Conservation (phyloP, 1,139 yeast genomes). For the Taphrina deformans region DNA sequence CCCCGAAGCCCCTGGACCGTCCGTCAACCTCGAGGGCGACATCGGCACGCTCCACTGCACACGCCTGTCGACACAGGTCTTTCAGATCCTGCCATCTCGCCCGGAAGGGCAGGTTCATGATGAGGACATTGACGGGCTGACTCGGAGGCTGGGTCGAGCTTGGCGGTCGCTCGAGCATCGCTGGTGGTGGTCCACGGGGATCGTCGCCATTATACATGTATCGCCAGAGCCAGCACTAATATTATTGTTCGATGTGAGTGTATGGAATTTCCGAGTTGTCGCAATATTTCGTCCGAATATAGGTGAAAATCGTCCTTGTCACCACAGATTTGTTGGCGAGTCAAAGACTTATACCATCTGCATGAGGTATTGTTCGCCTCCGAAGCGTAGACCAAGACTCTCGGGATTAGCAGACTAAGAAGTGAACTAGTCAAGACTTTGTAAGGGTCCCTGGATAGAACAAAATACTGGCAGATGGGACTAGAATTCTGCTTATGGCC, state of each 20-base stretch:
- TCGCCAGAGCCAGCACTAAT: background rate
- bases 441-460: too few species aligned
- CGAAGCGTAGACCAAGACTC: too few species aligned
- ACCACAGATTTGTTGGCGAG: too few species aligned
- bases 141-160: background rate
- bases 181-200: slow-evolving; percentile 3
- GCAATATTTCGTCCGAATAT: background rate
- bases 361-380: too few species aligned
- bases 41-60: slow-evolving; percentile 24
- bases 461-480: background rate
- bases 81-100: slow-evolving; percentile 81
- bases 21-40: slow-evolving; percentile 31
- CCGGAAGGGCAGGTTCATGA: slow-evolving; percentile 59
- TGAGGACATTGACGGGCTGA: slow-evolving; percentile 47
- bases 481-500: slow-evolving; percentile 2
- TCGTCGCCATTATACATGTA: background rate
- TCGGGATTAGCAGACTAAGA: too few species aligned
- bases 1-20: slow-evolving; percentile 32
- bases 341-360: too few species aligned
- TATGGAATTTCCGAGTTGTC: background rate
- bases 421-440: too few species aligned
- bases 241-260: background rate
- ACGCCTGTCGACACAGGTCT: slow-evolving; percentile 62
- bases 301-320: background rate
- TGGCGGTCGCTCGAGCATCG: background rate